Conservation (phyloP, 2,329 filamentous ascomycete species). For the Trichoderma atroviride region DNA sequence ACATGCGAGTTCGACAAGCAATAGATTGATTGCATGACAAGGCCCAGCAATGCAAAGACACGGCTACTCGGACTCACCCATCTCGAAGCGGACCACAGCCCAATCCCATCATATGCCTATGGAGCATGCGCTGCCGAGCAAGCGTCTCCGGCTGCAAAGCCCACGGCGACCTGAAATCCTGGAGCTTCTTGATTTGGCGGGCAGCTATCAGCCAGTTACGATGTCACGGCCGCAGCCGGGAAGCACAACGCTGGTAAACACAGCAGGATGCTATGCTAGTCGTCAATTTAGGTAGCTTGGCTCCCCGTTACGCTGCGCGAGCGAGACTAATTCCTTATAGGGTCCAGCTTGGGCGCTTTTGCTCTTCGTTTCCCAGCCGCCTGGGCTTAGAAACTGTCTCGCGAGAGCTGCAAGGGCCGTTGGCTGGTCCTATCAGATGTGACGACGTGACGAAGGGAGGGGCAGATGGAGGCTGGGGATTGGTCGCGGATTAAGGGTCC, state of each 20-base stretch:
- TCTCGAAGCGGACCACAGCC: constrained; percentile 34
- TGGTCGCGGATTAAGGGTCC: constrained; percentile 25
- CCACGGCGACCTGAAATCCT: constrained; percentile 2
- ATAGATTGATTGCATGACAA: neutral
- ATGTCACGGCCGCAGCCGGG: constrained; percentile 23
- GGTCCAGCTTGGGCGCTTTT: constrained; percentile 18
- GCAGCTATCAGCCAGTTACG: constrained; percentile 21
- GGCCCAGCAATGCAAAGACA: neutral
- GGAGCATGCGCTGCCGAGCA: constrained; percentile 29
- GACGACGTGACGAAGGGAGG: constrained; percentile 21
- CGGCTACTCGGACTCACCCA: constrained; percentile 34
- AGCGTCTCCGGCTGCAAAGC: constrained; percentile 7
- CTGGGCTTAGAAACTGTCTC: constrained; percentile 23
- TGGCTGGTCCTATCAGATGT: constrained; percentile 22
- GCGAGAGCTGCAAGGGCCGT: constrained; percentile 23
- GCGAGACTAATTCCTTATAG: constrained; percentile 22
- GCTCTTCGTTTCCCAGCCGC: constrained; percentile 8
- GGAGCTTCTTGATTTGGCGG: constrained; percentile 2
- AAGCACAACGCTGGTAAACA: constrained; percentile 23
- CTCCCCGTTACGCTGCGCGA: constrained; percentile 17
- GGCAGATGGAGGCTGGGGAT: constrained; percentile 19
- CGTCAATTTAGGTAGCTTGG: constrained; percentile 16
- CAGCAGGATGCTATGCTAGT: constrained; percentile 13
- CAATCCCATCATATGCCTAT: constrained; percentile 31
- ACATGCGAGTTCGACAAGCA: neutral